Percentiles rank a stretch among this genome's conserved stretches.
These are phyloP conservation scores for Arthrocladium fulminans DNA, from an alignment of 2,329 filamentous ascomycete genomes.

Conservation along the genomic window DNA sequence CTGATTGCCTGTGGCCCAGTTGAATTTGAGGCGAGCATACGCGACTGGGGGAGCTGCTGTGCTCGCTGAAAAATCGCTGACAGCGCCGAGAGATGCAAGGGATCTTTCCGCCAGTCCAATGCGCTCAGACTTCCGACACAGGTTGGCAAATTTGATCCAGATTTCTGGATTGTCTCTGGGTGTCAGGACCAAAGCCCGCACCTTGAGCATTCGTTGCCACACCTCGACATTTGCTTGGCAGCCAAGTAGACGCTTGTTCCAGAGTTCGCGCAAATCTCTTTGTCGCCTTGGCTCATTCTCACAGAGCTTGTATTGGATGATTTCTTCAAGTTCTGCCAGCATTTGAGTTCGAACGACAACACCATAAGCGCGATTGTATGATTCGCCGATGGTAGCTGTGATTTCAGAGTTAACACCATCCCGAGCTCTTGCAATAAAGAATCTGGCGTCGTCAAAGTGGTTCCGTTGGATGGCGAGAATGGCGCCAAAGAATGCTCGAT, in stretches of 20 bases:
- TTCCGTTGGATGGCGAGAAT: conserved; percentile 92
- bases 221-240: conserved; percentile 97
- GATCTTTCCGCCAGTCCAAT: conserved; percentile 94
- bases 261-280: conserved; percentile 82
- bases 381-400: conserved; percentile 92
- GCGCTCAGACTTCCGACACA: conserved; percentile 91
- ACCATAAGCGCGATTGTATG: conserved; percentile 92
- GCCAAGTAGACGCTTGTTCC: conserved; percentile 89
- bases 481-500: conserved; percentile 94
- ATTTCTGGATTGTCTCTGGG: conserved; percentile 94
- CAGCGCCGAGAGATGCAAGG: conserved; percentile 77
- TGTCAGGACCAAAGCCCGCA: conserved; percentile 82
- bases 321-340: conserved; percentile 95
- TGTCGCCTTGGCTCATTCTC: conserved; percentile 71
- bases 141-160: conserved; percentile 99
- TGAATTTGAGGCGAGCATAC: conserved; percentile 94
- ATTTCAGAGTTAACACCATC: conserved; percentile 93
- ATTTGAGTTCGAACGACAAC: conserved; percentile 98
- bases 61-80: conserved; percentile 25
- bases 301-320: conserved; percentile 94
- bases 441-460: conserved; percentile 83
- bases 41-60: conserved; percentile 63
- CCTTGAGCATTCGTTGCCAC: conserved; percentile 96
- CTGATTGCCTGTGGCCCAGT: conserved; percentile 76
- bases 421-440: conserved; percentile 81